phyloP scores from a whole-genome alignment of 306 rosid species.

The Neltuma alba region DNA sequence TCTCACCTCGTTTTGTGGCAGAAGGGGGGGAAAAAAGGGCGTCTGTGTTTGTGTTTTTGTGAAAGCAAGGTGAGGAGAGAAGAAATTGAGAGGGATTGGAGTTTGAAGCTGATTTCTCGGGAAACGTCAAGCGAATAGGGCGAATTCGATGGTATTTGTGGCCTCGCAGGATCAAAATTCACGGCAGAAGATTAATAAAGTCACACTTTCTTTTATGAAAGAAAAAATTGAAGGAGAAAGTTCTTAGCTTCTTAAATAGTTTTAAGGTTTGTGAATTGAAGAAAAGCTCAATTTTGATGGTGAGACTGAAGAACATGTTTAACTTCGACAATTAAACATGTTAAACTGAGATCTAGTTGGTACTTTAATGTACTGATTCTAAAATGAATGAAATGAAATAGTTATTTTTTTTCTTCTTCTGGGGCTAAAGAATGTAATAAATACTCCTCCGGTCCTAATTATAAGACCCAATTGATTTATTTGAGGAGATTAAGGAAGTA shows the following conservation, averaged over 20 bases:
- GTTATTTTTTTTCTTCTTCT: too few relatives aligned
- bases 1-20: background rate
- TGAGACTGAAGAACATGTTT: background rate
- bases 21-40: background rate
- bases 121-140: constrained; percentile 22
- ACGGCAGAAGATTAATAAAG: background rate
- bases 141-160: background rate
- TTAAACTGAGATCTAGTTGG: background rate
- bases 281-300: background rate
- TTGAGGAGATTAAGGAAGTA: too few relatives aligned
- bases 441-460: too few relatives aligned
- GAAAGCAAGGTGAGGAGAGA: background rate
- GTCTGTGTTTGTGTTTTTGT: background rate
- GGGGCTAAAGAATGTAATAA: too few relatives aligned
- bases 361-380: background rate
- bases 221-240: background rate
- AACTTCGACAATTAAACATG: background rate
- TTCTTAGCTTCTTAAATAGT: background rate
- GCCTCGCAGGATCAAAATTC: background rate
- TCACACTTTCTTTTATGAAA: background rate
- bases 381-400: background rate
- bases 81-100: constrained; percentile 4
- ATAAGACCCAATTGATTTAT: too few relatives aligned
- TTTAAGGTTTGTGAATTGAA: background rate
- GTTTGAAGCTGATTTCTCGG: constrained; percentile 26